Percentiles rank a stretch among this genome's conserved stretches.
Conservation (phyloP, 73 alveolate species). For the Paramecium biaurelia region DNA sequence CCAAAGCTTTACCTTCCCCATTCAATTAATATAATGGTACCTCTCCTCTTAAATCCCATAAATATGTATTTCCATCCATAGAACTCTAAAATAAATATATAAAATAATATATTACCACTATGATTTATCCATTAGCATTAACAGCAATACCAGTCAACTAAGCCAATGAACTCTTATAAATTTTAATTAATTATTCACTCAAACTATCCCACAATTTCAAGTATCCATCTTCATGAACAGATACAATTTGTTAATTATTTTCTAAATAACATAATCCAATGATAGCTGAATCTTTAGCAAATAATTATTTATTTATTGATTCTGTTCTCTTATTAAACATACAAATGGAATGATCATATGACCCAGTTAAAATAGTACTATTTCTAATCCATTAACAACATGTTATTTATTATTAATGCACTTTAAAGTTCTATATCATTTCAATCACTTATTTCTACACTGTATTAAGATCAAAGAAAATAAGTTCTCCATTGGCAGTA, state of each 20-base stretch:
- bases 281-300: slow-evolving; percentile 19
- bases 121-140: neutral
- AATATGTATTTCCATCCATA: slow-evolving; percentile 23
- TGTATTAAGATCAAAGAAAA: neutral
- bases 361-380: neutral
- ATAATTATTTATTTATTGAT: neutral
- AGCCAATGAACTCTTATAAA: neutral
- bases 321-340: neutral
- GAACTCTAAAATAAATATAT: neutral
- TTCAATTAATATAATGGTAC: neutral
- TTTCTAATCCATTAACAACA: neutral
- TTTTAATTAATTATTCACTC: neutral
- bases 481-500: neutral
- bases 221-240: slow-evolving; percentile 36
- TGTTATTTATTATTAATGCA: slow-evolving; percentile 8
- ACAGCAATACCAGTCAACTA: neutral
- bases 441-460: neutral
- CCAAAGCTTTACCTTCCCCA: slow-evolving; percentile 5
- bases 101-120: neutral
- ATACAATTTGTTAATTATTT: neutral
- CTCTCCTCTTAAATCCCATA: slow-evolving; percentile 40
- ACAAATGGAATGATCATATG: slow-evolving; percentile 28
- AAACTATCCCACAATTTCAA: slow-evolving; percentile 28
- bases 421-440: neutral
- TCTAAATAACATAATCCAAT: neutral